phyloP scores from a whole-genome alignment of 2,329 filamentous ascomycete species.

The Aquanectria penicillioides region DNA sequence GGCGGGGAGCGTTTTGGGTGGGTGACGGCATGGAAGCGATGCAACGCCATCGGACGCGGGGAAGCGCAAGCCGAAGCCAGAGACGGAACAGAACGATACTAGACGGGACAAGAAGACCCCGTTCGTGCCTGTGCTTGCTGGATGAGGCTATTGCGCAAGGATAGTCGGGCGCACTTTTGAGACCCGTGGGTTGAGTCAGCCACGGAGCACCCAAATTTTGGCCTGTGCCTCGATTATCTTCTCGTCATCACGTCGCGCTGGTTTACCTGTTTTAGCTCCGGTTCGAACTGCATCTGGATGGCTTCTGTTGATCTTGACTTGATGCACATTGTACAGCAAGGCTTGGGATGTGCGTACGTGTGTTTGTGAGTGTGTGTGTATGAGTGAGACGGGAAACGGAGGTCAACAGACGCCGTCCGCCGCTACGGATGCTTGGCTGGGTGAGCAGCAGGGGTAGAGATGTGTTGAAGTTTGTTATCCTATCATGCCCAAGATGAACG shows the following conservation, averaged over 20 bases:
- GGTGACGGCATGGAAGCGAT: conserved; percentile 16
- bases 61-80: neutral
- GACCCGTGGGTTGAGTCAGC: too few species aligned
- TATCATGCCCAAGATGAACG: too few species aligned
- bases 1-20: conserved; percentile 2
- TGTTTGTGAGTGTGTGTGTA: too few species aligned
- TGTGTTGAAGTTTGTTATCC: too few species aligned
- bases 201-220: too few species aligned
- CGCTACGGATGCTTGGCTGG: too few species aligned
- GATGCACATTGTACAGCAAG: too few species aligned
- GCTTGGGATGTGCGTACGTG: too few species aligned
- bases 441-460: too few species aligned
- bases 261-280: conserved; percentile 3
- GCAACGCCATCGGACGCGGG: conserved; percentile 21
- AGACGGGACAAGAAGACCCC: conserved; percentile 17
- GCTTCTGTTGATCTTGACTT: conserved; percentile 1
- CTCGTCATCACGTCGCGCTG: neutral
- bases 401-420: neutral
- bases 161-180: too few species aligned
- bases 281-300: neutral
- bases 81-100: neutral
- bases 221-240: neutral
- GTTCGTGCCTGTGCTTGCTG: neutral
- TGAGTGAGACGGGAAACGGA: conserved; percentile 4
- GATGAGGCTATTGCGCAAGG: too few species aligned